Conservation (phyloP, 495 filamentous ascomycete species). For the Paragyromitra xinjiangensis region DNA sequence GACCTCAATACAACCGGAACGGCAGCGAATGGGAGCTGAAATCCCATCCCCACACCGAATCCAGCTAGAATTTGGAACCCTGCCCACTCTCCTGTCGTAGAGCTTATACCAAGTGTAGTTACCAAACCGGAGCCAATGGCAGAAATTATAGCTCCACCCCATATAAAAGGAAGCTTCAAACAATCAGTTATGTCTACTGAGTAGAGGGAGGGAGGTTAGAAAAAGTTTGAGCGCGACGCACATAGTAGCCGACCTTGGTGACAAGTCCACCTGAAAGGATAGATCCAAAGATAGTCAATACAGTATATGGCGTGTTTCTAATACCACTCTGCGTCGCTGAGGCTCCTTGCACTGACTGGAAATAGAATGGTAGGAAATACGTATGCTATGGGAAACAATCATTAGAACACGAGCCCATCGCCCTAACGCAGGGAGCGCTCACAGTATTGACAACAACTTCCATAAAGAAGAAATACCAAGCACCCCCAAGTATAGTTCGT, state of each 20-base stretch:
- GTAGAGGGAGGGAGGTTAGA: background rate
- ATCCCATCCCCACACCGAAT: conserved; percentile 71
- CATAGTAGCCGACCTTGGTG: conserved; percentile 74
- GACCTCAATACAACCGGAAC: conserved; percentile 70
- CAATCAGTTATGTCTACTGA: background rate
- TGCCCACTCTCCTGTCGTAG: conserved; percentile 69
- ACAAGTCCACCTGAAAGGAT: conserved; percentile 69
- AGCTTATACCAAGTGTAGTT: conserved; percentile 67
- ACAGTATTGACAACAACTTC: conserved; percentile 23
- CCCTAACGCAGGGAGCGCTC: conserved; percentile 19
- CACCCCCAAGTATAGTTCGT: conserved; percentile 23
- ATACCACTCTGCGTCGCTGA: conserved; percentile 57
- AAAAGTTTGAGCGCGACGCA: conserved; percentile 42
- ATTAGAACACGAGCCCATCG: background rate
- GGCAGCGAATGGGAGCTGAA: conserved; percentile 74
- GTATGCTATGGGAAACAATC: conserved; percentile 63
- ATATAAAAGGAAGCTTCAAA: conserved; percentile 67
- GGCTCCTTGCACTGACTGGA: conserved; percentile 59
- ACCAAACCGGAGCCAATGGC: conserved; percentile 75
- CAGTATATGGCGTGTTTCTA: conserved; percentile 56
- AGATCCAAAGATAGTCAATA: conserved; percentile 66
- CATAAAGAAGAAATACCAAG: conserved; percentile 34
- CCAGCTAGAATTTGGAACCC: conserved; percentile 75
- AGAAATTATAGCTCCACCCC: conserved; percentile 66
- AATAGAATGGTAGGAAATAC: conserved; percentile 63